A percentile compares a stretch with the other conserved stretches of the same genome.
Conservation (phyloP, 2,329 filamentous ascomycete genomes). For the Alternaria sp. region DNA sequence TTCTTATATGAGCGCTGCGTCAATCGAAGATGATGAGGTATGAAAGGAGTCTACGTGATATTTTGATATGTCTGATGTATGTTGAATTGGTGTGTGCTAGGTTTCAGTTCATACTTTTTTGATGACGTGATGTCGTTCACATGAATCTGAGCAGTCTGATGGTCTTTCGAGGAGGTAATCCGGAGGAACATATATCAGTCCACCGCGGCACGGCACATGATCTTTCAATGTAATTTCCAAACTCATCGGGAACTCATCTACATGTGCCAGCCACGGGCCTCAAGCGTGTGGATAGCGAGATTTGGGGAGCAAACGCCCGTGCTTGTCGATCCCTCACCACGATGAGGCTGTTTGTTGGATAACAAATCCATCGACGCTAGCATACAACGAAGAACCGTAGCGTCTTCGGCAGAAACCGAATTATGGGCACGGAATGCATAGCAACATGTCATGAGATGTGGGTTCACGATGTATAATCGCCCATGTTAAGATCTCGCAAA, state of each 20-base stretch:
- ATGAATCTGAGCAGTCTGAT: background rate
- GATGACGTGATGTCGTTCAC: background rate
- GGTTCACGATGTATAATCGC: background rate
- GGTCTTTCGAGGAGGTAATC: background rate
- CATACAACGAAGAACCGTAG: background rate
- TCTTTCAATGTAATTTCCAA: background rate
- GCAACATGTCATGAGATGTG: background rate
- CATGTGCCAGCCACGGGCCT: background rate
- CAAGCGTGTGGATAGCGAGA: background rate
- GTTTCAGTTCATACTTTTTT: background rate
- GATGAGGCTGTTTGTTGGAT: background rate
- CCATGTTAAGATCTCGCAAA: background rate
- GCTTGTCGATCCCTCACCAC: background rate
- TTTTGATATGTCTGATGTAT: background rate
- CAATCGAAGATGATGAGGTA: slow-evolving; percentile 2
- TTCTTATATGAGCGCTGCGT: slow-evolving; percentile 4
- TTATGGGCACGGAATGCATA: background rate
- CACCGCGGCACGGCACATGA: background rate
- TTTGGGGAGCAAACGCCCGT: background rate
- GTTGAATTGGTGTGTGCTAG: background rate
- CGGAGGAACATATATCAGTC: background rate
- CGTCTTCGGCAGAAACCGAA: background rate
- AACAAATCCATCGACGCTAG: background rate
- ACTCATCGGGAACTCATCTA: background rate
- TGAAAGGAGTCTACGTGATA: background rate